Percentiles rank a stretch among this genome's conserved stretches.
Conservation (phyloP, 345 rosid species). For the Eucalyptus polyanthemos region DNA sequence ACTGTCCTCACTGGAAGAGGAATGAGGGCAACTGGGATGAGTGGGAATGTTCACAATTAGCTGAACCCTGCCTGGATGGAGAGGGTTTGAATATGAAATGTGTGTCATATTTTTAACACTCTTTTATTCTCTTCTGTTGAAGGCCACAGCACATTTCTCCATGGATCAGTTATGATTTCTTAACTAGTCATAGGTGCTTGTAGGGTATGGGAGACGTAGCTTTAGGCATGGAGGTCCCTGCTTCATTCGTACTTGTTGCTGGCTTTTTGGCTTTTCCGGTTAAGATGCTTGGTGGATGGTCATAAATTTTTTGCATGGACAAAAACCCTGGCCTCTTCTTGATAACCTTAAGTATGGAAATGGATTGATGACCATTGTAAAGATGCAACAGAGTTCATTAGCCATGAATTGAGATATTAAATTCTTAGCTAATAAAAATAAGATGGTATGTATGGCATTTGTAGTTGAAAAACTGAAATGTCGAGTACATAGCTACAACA, state of each 20-base stretch:
- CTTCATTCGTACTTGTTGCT: not conserved
- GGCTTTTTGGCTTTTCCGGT: not conserved
- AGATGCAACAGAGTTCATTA: not conserved
- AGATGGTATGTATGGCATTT: not conserved
- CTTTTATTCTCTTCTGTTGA: not conserved
- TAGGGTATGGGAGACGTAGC: not conserved
- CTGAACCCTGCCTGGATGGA: not conserved
- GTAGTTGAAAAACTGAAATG: not conserved
- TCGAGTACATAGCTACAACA: not conserved
- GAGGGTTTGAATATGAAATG: not conserved
- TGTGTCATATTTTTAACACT: not conserved
- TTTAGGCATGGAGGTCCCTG: not conserved
- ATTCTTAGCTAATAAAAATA: not conserved
- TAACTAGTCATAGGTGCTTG: not conserved
- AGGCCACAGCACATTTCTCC: not conserved
- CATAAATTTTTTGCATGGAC: not conserved
- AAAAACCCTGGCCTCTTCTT: not conserved
- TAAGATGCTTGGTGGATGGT: not conserved
- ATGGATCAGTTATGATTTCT: not conserved
- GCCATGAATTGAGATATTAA: not conserved
- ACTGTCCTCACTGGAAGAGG: not conserved
- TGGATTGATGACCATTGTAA: not conserved
- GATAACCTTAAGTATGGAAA: not conserved
- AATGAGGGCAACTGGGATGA: not conserved
- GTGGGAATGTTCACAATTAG: not conserved